Evolutionary conservation across 371 early-diverging fungal species (phyloP).

Genomic region (Mortierella sp.): DNA sequence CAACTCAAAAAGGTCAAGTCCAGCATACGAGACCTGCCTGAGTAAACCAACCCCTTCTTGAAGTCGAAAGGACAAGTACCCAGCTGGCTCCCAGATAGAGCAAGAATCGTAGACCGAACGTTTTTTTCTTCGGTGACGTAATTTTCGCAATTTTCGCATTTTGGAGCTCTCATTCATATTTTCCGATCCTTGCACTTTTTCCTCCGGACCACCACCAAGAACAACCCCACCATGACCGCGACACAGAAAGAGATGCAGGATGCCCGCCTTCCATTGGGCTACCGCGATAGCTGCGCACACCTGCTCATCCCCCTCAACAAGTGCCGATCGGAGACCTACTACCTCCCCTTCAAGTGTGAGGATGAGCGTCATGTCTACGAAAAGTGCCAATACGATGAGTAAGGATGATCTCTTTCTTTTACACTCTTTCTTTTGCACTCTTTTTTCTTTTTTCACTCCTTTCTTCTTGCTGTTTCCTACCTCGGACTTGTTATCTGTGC

Average conservation of each 20-base stretch:
- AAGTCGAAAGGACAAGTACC: too few species aligned
- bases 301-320: constrained; percentile 90
- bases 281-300: constrained; percentile 95
- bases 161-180: too few species aligned
- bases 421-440: background rate
- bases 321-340: constrained; percentile 87
- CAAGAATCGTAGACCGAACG: too few species aligned
- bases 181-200: background rate
- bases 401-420: constrained; percentile 41
- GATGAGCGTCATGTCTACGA: constrained; percentile 90
- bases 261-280: constrained; percentile 86
- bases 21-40: too few species aligned
- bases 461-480: background rate
- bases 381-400: constrained; percentile 98
- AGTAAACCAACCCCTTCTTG: too few species aligned
- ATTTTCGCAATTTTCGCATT: too few species aligned
- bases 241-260: constrained; percentile 88
- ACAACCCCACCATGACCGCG: constrained; percentile 69
- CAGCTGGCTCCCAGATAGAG: too few species aligned
- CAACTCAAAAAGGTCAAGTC: too few species aligned
- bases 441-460: constrained; percentile 3
- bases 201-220: background rate
- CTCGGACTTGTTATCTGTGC: background rate
- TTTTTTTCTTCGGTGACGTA: too few species aligned
- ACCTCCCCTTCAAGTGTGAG: constrained; percentile 94